Base-by-base conservation (phyloP, 139 green algal genomes). In the Mychonastes homosphaera region DNA sequence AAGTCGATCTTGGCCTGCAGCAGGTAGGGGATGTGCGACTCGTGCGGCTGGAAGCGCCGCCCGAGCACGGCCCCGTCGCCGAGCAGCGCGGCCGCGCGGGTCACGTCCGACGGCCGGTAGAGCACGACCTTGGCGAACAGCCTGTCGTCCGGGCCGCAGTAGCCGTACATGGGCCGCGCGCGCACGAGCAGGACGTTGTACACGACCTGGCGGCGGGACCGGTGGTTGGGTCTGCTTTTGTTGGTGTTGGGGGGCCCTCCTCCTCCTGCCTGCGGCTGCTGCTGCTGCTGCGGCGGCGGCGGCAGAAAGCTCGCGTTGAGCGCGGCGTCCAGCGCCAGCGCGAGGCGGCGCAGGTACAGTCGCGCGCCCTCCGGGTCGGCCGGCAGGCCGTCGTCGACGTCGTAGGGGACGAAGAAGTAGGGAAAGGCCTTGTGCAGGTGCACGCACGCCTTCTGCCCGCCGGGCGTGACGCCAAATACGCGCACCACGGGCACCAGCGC, bases 1-100 rank as follows among this genome's bases (percentile, higher is more conserved):
- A 87, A 84, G 67, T 96, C 89, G 13, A 95, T 79, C 80, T 95
- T 96, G 58, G 97, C 61, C 64, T 97, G 90, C 55, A 97, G 79
- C 52, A 97, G 64, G 70, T 84, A 97, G 24, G 90, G 91, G 13
- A 97, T 65, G 74, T 97, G 90, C 1, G 81, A 69, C 64, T 97
- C 90, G 62, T 94, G 83, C 0, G 87, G 82, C 72, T 95, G 84
- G 43, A 92, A 90, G 4, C 40, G 45, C 1, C 79, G 58, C 0
- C 77, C 77, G 53, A 95, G 46, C 4, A 96, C 63, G 3, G 70
- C 79, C 1, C 90, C 90, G n/a, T 44, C 67, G 57, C 81, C 69
- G 53, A 85, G 75, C 55, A 95, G 65, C 38, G 81, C 38, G 0
- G 71, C 58, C 6, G 76, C 83, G 1, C 58, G 62, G 1, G 29